Percentiles rank a stretch among this genome's conserved stretches.
These are phyloP conservation scores for Sporothrix humicola DNA, from an alignment of 2,329 filamentous ascomycete genomes.

Conservation along the genomic window DNA sequence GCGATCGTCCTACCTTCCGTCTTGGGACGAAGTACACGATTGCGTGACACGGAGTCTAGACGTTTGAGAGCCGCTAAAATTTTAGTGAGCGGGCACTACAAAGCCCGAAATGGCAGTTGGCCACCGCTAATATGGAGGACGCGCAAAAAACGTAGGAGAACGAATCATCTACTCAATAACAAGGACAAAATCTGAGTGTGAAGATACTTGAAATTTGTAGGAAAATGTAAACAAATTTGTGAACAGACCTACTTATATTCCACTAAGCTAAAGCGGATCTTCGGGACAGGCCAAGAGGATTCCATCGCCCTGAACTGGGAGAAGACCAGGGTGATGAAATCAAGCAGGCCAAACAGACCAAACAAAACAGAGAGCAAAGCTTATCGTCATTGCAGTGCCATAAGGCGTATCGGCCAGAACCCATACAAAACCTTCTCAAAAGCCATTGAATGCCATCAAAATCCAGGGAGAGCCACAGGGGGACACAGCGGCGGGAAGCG, in stretches of 20 bases:
- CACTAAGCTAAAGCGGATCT: neutral
- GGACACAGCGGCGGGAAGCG: neutral
- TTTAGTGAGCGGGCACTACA: neutral
- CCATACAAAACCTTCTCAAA: neutral
- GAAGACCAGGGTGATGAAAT: neutral
- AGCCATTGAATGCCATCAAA: neutral
- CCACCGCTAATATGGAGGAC: neutral
- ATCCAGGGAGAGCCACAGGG: too few species aligned
- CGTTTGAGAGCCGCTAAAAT: neutral
- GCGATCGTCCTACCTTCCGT: conserved; percentile 6
- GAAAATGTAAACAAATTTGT: neutral
- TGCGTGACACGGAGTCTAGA: neutral
- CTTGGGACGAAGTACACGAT: neutral
- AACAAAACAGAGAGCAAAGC: neutral
- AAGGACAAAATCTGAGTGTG: neutral
- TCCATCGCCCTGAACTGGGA: neutral
- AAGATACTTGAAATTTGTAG: neutral
- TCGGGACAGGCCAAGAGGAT: neutral
- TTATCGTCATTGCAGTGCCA: conserved; percentile 16
- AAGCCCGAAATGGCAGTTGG: conserved; percentile 4
- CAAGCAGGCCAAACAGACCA: neutral
- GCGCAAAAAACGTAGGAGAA: neutral
- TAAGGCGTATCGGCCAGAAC: conserved; percentile 14
- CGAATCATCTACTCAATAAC: neutral
- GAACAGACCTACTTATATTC: too few species aligned